Evolutionary conservation across 2,329 filamentous ascomycete species (phyloP), one percentile per base, ranked within the genome.

Genomic region (Alternaria ventricosa): DNA sequence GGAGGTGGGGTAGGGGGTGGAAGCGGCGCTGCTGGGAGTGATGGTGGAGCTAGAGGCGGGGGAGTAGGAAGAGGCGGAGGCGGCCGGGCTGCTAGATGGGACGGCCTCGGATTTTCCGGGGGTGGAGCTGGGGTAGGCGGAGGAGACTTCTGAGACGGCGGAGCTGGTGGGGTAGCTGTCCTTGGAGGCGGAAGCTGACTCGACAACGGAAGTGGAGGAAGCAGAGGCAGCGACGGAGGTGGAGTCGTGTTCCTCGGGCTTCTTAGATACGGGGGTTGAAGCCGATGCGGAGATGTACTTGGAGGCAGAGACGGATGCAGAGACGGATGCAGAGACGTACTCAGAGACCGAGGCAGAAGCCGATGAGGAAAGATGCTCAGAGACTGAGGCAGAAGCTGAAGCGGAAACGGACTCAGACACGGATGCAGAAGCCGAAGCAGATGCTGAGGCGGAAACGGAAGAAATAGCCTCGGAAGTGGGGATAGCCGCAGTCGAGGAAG

Each of bases 151-250:
- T 30, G 64, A 44, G 47, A 53, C 18, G 46, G 49, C 56, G 59
- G 66, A 64, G 20, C 57, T 30, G 57, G 54, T 65, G 47, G 65
- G 46, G 56, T 65, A 53, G 55, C 27, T 54, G 41, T 62, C 56
- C 46, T 67, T 63, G 54, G 55, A 57, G 1, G 44, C 55, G 22
- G 49, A 51, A 11, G 22, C 25, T 13, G 27, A 12, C n/a, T 50
- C 28, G 22, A 51, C 49, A 23, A 23, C n/a, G 36, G 23, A 57
- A 18, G 55, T 43, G 25, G 65, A 65, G 33, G 57, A 60, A n/a
- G 55, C 45, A 12, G 50, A 45, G 6, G 33, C 36, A 15, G 57
- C 30, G 20, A 49, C 46, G 41, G 54, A 60, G 7, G 63, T 61
- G 12, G 58, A 61, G 28, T 61, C 53, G 22, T 59, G 54, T 18